Percentiles rank a stretch among this genome's conserved stretches.
Evolutionary conservation across 495 filamentous ascomycete genomes (phyloP).

Genomic region (Aspergillus wentii): DNA sequence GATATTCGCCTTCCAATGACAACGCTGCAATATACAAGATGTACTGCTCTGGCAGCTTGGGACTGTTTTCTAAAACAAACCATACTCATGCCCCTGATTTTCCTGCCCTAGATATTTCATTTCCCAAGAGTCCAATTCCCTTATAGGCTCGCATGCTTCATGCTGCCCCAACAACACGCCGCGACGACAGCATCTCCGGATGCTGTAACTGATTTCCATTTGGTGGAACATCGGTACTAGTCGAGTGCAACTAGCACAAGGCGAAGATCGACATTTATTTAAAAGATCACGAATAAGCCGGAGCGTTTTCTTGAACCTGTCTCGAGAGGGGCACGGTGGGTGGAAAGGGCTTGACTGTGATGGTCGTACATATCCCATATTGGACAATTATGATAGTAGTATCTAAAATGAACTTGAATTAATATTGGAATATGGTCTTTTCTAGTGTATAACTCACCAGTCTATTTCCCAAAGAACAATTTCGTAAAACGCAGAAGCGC

Average conservation of each 20-base stretch:
- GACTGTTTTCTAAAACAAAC: no score
- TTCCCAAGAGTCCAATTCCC: no score
- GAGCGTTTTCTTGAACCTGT: constrained; percentile 77
- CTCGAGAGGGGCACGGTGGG: constrained; percentile 71
- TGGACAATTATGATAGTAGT: constrained; percentile 4
- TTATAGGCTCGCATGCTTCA: no score
- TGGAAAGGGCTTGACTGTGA: constrained; percentile 92
- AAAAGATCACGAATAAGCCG: constrained; percentile 88
- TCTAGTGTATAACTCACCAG: no score
- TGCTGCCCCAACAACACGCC: constrained; percentile 35
- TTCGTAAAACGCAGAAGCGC: no score
- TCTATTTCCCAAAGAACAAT: no score
- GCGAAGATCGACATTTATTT: constrained; percentile 45
- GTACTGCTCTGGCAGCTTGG: no score
- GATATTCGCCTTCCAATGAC: no score
- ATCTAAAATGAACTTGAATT: background rate
- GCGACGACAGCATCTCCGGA: constrained; percentile 48
- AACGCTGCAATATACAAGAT: no score
- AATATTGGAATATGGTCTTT: no score
- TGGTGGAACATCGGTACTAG: constrained; percentile 49
- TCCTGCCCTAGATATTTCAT: no score
- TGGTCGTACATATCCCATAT: constrained; percentile 49
- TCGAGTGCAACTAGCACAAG: constrained; percentile 41
- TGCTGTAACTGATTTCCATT: constrained; percentile 52
- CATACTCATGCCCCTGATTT: no score